Evolutionary conservation across 768 basidiomycete species (phyloP).

Genomic region (Russula olivacea): DNA sequence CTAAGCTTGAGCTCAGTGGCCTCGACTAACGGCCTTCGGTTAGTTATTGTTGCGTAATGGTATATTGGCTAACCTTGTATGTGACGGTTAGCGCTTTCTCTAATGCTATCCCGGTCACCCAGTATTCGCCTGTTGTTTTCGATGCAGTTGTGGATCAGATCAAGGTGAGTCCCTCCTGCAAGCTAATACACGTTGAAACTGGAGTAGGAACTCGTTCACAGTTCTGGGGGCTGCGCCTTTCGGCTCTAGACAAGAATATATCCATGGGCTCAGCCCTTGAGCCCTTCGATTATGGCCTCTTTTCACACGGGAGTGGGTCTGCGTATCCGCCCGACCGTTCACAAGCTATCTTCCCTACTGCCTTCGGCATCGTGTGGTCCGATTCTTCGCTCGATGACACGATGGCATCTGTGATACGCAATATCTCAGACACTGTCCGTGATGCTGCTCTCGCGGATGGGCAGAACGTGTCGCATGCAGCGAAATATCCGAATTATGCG

Average conservation of each 20-base stretch:
- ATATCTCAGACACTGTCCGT: not conserved
- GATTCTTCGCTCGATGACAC: conserved; percentile 34
- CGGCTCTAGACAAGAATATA: not conserved
- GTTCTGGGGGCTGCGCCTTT: too few species aligned
- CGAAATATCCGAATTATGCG: conserved; percentile 24
- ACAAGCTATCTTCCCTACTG: conserved; percentile 6
- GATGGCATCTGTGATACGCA: conserved; percentile 37
- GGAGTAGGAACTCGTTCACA: not conserved
- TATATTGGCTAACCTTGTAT: not conserved
- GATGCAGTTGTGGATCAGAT: conserved; percentile 3
- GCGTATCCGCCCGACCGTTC: conserved; percentile 18
- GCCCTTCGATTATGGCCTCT: not conserved
- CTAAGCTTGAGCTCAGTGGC: not conserved
- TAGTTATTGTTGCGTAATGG: not conserved
- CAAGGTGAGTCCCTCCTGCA: not conserved
- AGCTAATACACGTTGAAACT: not conserved
- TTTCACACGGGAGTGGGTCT: conserved; percentile 11
- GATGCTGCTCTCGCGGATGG: conserved; percentile 23
- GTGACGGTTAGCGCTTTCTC: not conserved
- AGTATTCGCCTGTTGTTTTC: not conserved
- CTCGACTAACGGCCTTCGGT: not conserved
- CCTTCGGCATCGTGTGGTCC: not conserved
- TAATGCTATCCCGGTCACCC: not conserved
- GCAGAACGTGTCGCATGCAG: conserved; percentile 18
- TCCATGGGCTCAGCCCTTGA: not conserved